Percentiles rank a stretch among this genome's conserved stretches.
Evolutionary conservation across 768 basidiomycete species (phyloP).

Genomic region (Leccinum barrowsii): DNA sequence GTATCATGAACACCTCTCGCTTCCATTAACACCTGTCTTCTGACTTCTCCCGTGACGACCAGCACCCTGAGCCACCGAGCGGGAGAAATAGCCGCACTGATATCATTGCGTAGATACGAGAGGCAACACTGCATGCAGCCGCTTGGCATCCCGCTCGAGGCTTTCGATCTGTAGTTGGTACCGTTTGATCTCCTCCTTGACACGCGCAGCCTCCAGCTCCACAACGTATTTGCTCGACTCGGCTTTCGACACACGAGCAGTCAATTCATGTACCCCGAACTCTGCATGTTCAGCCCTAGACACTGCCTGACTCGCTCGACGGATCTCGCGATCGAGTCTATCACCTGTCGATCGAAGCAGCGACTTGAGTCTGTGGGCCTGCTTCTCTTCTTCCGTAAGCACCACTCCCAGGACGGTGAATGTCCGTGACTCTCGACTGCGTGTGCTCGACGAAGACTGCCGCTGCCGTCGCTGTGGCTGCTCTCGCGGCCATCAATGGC

Average conservation of each 20-base stretch:
- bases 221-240: constrained; percentile 40
- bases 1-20: too few species aligned
- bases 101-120: too few species aligned
- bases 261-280: constrained; percentile 40
- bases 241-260: constrained; percentile 35
- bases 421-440: constrained; percentile 37
- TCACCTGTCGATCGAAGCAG: constrained; percentile 51
- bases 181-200: constrained; percentile 45
- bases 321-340: constrained; percentile 54
- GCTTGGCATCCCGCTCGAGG: constrained; percentile 42
- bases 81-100: too few species aligned
- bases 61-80: too few species aligned
- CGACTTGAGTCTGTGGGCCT: constrained; percentile 51
- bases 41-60: too few species aligned
- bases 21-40: too few species aligned
- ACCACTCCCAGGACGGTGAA: constrained; percentile 41
- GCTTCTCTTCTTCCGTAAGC: constrained; percentile 53
- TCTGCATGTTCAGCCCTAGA: constrained; percentile 52
- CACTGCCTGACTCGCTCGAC: constrained; percentile 49
- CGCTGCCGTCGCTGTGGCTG: constrained; percentile 30
- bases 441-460: constrained; percentile 37
- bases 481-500: constrained; percentile 31
- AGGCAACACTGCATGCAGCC: constrained; percentile 22
- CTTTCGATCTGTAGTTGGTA: constrained; percentile 46
- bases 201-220: constrained; percentile 38